phyloP scores from a whole-genome alignment of 306 rosid species.

The Pyrus pyrifolia region DNA sequence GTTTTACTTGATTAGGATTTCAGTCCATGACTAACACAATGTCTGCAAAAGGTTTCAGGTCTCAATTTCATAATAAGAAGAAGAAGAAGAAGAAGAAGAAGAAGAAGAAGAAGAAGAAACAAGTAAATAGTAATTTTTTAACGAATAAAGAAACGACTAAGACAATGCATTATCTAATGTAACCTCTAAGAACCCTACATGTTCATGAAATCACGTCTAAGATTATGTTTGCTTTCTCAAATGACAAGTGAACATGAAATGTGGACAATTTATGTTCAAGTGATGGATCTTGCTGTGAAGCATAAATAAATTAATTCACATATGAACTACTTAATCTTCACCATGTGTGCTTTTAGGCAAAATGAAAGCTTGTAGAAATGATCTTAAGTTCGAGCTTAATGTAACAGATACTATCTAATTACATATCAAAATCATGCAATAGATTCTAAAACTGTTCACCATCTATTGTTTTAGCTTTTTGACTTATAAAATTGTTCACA shows the following conservation, averaged over 20 bases:
- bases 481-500: neutral
- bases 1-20: neutral
- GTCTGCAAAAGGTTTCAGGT: neutral
- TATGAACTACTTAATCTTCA: neutral
- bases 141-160: neutral
- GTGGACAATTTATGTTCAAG: neutral
- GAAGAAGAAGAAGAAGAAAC: too few relatives aligned
- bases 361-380: neutral
- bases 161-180: neutral
- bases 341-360: neutral
- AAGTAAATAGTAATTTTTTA: too few relatives aligned
- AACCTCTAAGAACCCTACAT: neutral
- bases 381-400: neutral
- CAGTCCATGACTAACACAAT: neutral
- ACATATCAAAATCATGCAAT: neutral
- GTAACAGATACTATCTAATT: neutral
- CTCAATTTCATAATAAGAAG: neutral
- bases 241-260: neutral
- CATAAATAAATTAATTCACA: neutral
- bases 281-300: neutral
- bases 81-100: too few relatives aligned
- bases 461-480: neutral
- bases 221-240: neutral
- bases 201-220: neutral
- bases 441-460: neutral